These are phyloP conservation scores for Fusarium sp. DNA, from an alignment of 2,329 filamentous ascomycete species.

Conservation along the genomic window DNA sequence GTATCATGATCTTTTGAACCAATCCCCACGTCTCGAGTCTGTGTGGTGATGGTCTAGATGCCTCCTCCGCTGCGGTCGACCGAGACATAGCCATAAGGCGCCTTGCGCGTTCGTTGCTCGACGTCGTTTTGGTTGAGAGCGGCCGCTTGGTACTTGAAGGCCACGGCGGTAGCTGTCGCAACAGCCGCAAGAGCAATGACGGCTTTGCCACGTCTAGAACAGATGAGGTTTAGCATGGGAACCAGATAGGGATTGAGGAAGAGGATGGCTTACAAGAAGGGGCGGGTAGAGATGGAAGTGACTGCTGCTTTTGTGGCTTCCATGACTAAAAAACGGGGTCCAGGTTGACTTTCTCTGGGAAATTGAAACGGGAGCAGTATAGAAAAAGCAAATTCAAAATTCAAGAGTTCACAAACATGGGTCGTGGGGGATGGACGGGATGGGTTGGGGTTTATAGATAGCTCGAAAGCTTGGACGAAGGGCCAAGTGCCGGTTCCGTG, in stretches of 20 bases:
- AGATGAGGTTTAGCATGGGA: background rate
- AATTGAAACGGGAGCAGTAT: too few relatives aligned
- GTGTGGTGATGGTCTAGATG: conserved; percentile 47
- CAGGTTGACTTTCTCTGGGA: background rate
- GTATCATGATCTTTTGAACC: background rate
- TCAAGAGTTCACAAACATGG: too few relatives aligned
- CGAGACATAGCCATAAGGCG: conserved; percentile 63
- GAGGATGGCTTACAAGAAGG: conserved; percentile 39
- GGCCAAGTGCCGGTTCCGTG: background rate
- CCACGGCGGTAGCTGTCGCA: conserved; percentile 47
- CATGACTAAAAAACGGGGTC: conserved; percentile 1
- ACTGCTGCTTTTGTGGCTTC: conserved; percentile 19
- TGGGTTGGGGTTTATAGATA: conserved; percentile 25
- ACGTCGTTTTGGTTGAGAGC: conserved; percentile 60
- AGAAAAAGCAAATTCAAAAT: too few relatives aligned
- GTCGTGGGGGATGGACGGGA: background rate
- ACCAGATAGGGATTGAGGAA: background rate
- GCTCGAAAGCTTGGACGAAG: background rate
- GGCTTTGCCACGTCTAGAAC: conserved; percentile 57
- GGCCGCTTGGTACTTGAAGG: conserved; percentile 55
- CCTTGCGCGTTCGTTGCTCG: conserved; percentile 56
- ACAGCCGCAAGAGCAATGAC: conserved; percentile 54
- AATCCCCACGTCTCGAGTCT: background rate
- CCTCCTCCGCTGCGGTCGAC: conserved; percentile 68
- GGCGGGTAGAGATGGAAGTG: conserved; percentile 35